Percentiles rank a stretch among this genome's conserved stretches.
Conservation (phyloP, 257 asterid species). For the Solanum acaule region DNA sequence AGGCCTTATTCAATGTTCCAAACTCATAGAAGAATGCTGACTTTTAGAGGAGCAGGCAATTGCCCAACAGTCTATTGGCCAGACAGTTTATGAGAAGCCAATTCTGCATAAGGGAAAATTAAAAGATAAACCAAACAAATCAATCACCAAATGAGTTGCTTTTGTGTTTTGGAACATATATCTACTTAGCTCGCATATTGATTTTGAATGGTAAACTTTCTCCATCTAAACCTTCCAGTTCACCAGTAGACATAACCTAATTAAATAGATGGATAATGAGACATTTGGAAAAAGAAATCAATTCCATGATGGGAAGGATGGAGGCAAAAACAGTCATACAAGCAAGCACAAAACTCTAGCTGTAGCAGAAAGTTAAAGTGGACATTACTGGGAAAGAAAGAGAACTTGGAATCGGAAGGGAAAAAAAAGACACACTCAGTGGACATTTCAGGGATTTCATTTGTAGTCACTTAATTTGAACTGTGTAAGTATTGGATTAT, state of each 20-base stretch:
- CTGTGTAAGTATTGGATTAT: background rate
- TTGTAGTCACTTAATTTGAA: background rate
- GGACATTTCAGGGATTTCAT: background rate
- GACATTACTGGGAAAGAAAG: background rate
- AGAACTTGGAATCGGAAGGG: background rate
- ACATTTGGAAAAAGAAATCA: background rate
- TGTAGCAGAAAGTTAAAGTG: background rate
- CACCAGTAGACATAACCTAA: background rate
- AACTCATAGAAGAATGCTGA: background rate
- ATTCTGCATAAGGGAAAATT: background rate
- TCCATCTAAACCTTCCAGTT: background rate
- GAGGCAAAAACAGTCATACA: background rate
- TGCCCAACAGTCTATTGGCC: background rate
- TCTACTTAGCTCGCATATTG: background rate
- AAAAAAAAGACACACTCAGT: background rate
- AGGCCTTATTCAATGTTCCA: background rate
- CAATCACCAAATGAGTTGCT: background rate
- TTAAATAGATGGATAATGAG: background rate
- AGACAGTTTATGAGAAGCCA: background rate
- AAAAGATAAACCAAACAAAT: background rate
- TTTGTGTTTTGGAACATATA: background rate
- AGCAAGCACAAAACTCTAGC: background rate
- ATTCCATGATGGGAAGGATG: background rate
- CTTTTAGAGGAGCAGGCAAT: background rate
- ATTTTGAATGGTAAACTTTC: background rate